phyloP scores from a whole-genome alignment of 306 rosid genomes.

The Lathyrus sativus region DNA sequence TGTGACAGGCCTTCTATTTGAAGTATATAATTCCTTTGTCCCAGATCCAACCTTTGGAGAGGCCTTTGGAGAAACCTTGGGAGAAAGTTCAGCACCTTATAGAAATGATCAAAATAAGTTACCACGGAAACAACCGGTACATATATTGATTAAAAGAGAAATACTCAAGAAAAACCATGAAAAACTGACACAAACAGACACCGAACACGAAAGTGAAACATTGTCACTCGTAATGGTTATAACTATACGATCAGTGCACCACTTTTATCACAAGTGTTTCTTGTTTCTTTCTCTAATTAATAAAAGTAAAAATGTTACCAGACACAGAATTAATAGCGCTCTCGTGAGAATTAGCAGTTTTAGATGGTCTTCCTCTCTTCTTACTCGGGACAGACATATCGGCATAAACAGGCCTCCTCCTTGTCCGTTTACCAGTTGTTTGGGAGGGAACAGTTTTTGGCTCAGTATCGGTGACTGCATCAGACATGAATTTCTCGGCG shows the following conservation, averaged over 20 bases:
- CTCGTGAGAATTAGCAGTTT: background rate
- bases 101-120: slow-evolving; percentile 21
- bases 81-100: slow-evolving; percentile 38
- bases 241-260: slow-evolving; percentile 5
- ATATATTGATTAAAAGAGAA: slow-evolving; percentile 22
- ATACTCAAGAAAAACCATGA: slow-evolving; percentile 4
- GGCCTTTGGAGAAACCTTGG: slow-evolving; percentile 17
- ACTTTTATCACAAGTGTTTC: slow-evolving; percentile 1
- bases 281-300: slow-evolving; percentile 5
- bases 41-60: slow-evolving; percentile 30
- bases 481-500: slow-evolving; percentile 10
- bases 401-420: slow-evolving; percentile 30
- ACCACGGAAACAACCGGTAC: slow-evolving; percentile 13
- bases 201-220: background rate
- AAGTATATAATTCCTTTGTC: slow-evolving; percentile 35
- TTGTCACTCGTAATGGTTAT: background rate
- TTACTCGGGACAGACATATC: slow-evolving; percentile 23
- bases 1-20: slow-evolving; percentile 66
- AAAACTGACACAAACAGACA: background rate
- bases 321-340: slow-evolving; percentile 21
- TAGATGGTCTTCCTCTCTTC: slow-evolving; percentile 40
- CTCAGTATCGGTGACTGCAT: background rate
- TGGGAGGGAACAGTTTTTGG: slow-evolving; percentile 2
- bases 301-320: slow-evolving; percentile 40
- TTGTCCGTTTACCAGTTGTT: slow-evolving; percentile 20